Evolutionary conservation across 1,139 yeast genomes (phyloP), one percentile per base, ranked within the genome.

Genomic region (Candida gigantensis): DNA sequence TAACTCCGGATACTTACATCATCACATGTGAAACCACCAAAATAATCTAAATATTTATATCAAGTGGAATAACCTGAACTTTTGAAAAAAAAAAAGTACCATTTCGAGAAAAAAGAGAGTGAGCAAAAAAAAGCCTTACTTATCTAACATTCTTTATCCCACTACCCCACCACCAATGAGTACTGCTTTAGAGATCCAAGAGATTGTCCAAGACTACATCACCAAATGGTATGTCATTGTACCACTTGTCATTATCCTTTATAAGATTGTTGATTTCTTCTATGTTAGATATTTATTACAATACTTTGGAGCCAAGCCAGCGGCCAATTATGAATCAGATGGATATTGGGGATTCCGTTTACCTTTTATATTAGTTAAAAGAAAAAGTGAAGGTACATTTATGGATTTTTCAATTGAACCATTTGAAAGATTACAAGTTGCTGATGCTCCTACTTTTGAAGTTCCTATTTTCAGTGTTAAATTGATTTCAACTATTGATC

Each of bases 401-500:
- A 45, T 55, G 24, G 61, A 62, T 30, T 52, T 37, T 37, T 34
- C 46, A 20, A 39, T 33, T 36, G 43, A 44, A 5, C 41, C 56
- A 24, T 58, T 49, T 41, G 33, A 33, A 4, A 35, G 30, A 6
- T 7, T 39, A 11, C 5, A 18, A 5, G 3, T 38, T 15, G 39
- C 47, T 3, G 43, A 42, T 2, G 29, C 30, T 24, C 48, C 52
- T 28, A 60, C 65, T 10, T 44, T 54, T 31, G 30, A 29, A n/a
- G 41, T 56, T 28, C 44, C 39, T 27, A 31, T 60, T 7, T 54
- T 53, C 6, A 60, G 58, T 4, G 39, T 38, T 6, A 49, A 51
- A 10, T 37, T 60, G 7, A 35, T 60, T 20, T 28, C 52, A 19
- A 66, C 72, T 5, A 50, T 44, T 30, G 70, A 67, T 32, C 72